phyloP scores from a whole-genome alignment of 2,329 filamentous ascomycete genomes.

The Davidsoniella neocaledoniae region DNA sequence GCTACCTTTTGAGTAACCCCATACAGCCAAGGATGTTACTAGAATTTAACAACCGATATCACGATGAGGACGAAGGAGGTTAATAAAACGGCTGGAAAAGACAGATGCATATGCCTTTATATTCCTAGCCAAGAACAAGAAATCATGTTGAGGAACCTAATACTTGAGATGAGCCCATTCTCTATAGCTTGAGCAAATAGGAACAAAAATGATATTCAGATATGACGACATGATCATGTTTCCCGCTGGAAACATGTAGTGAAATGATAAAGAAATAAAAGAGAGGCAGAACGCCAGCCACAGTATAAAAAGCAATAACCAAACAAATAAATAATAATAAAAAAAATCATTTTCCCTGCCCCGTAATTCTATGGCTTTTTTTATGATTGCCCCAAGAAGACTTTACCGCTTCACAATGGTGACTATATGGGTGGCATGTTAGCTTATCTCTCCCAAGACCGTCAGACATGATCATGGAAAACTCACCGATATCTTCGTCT shows the following conservation, averaged over 20 bases:
- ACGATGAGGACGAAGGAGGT: background rate
- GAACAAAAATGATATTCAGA: background rate
- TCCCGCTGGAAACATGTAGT: background rate
- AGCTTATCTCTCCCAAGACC: background rate
- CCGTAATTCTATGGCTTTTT: background rate
- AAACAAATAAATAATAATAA: no score
- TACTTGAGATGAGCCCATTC: no score
- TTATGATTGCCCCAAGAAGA: background rate
- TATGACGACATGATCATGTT: background rate
- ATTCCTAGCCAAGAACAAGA: no score
- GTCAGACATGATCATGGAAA: background rate
- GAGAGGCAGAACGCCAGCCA: no score
- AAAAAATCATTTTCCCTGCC: no score
- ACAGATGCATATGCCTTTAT: background rate
- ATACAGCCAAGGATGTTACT: no score
- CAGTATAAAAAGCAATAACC: no score
- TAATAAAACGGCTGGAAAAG: background rate
- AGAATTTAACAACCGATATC: background rate
- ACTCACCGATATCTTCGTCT: slow-evolving; percentile 83
- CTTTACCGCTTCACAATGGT: slow-evolving; percentile 12
- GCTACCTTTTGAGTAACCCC: no score
- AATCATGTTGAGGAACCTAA: no score
- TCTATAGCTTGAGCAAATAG: no score
- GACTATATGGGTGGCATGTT: slow-evolving; percentile 1
- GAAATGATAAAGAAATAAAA: background rate